Conservation (phyloP, 805 yeast species). For the Kodamaea nitidulidarum region DNA sequence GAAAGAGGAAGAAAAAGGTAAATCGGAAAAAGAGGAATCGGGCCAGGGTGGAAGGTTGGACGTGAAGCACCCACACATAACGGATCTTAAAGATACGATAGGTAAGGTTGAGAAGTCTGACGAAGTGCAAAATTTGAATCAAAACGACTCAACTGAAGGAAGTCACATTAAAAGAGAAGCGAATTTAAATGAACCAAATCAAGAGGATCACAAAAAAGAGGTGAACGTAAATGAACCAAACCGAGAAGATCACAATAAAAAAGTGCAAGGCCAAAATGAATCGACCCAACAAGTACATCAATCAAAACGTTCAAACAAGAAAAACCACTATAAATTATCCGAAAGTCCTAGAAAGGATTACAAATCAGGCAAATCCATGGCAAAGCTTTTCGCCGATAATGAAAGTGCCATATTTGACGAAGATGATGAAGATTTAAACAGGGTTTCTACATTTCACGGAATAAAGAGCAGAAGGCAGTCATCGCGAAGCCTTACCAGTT, state of each 20-base stretch:
- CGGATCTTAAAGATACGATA: not conserved
- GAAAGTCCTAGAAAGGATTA: no score
- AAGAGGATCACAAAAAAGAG: no score
- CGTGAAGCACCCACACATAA: no score
- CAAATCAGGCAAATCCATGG: no score
- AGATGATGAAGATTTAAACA: not conserved
- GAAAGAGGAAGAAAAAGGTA: constrained; percentile 18
- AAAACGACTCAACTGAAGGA: not conserved
- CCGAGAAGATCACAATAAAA: no score
- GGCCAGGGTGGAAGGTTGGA: no score
- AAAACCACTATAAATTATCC: no score
- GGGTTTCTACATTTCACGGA: not conserved
- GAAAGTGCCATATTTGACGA: constrained; percentile 3
- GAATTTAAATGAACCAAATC: not conserved
- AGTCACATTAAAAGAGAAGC: not conserved
- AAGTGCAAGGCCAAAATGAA: not conserved
- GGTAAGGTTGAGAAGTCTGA: not conserved
- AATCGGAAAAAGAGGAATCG: constrained; percentile 21
- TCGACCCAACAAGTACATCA: not conserved
- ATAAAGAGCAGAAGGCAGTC: constrained; percentile 1
- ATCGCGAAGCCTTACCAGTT: not conserved
- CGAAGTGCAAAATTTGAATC: not conserved
- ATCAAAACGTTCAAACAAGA: not conserved
- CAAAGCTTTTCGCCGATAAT: not conserved
- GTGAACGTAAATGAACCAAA: not conserved